Percentiles rank a stretch among this genome's conserved stretches.
Evolutionary conservation across 2,329 filamentous ascomycete species (phyloP).

Genomic region (Scedosporium dehoogii): DNA sequence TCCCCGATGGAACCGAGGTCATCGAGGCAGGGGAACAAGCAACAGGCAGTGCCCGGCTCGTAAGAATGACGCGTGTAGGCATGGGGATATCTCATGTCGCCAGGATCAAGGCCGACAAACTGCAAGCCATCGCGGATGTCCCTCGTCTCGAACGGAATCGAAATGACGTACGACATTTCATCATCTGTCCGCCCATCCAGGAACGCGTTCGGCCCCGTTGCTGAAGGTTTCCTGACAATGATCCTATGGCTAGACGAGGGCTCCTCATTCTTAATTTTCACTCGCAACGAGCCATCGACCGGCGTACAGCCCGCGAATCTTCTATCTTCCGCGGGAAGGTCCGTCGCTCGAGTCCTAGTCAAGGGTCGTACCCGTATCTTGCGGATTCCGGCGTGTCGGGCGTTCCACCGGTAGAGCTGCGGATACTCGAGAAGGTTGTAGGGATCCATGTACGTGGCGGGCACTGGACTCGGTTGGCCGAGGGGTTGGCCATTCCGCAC

Average conservation of each 20-base stretch:
- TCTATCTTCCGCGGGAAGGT: conserved; percentile 45
- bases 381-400: conserved; percentile 67
- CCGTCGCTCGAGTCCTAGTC: conserved; percentile 38
- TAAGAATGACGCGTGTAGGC: conserved; percentile 78
- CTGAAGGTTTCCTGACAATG: conserved; percentile 33
- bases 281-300: conserved; percentile 39
- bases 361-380: conserved; percentile 54
- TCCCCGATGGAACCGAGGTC: conserved; percentile 69
- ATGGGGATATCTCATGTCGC: conserved; percentile 79
- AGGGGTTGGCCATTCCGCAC: conserved; percentile 15
- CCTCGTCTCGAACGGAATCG: conserved; percentile 67
- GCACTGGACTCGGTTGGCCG: conserved; percentile 24
- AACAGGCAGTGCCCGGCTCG: conserved; percentile 69
- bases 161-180: conserved; percentile 35
- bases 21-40: conserved; percentile 89
- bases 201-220: not conserved
- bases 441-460: conserved; percentile 47
- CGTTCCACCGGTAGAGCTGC: conserved; percentile 48
- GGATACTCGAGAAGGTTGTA: conserved; percentile 57
- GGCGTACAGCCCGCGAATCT: conserved; percentile 46
- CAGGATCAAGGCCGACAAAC: conserved; percentile 75
- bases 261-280: conserved; percentile 24
- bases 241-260: conserved; percentile 20
- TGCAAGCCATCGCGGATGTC: conserved; percentile 79
- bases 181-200: conserved; percentile 20